Conservation (phyloP, 2,329 filamentous ascomycete genomes). For the Aspergillus neotritici region DNA sequence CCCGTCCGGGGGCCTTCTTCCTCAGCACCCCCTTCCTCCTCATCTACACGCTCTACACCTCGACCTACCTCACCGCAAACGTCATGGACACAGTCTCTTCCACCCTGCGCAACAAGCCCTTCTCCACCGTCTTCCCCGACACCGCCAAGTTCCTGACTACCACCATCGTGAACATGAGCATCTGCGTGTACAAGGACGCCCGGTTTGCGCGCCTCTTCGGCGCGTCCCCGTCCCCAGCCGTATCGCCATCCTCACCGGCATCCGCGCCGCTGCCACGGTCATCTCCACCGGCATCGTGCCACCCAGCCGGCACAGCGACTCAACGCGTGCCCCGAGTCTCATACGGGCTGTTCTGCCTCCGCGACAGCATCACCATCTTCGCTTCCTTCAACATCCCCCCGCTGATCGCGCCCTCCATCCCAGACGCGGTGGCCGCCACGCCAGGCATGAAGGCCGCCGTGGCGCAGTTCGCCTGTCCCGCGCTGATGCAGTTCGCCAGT, state of each 20-base stretch:
- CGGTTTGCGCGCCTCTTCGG: slow-evolving; percentile 80
- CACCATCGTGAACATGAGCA: slow-evolving; percentile 71
- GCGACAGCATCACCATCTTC: slow-evolving; percentile 86
- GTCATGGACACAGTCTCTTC: slow-evolving; percentile 73
- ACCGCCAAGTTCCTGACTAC: slow-evolving; percentile 76
- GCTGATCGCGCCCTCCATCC: slow-evolving; percentile 65
- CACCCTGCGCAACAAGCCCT: slow-evolving; percentile 53
- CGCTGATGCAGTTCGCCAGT: slow-evolving; percentile 68
- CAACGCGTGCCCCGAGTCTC: slow-evolving; percentile 59
- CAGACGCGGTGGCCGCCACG: slow-evolving; percentile 45
- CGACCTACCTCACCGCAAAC: slow-evolving; percentile 88
- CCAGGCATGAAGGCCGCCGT: slow-evolving; percentile 50
- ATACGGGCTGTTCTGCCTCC: slow-evolving; percentile 71
- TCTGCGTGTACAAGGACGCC: slow-evolving; percentile 86
- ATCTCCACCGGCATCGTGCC: slow-evolving; percentile 13
- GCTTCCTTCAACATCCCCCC: slow-evolving; percentile 87
- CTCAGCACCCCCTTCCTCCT: slow-evolving; percentile 45
- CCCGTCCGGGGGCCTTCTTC: slow-evolving; percentile 40
- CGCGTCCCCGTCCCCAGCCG: slow-evolving; percentile 43
- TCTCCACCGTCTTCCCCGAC: slow-evolving; percentile 62
- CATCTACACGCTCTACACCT: slow-evolving; percentile 64
- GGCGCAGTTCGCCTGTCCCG: slow-evolving; percentile 76
- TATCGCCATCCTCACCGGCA: slow-evolving; percentile 26
- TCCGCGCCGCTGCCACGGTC: slow-evolving; percentile 4
- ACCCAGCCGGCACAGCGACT: slow-evolving; percentile 24